Conservation (phyloP, 805 yeast genomes). For the Ogataea pilisensis region DNA sequence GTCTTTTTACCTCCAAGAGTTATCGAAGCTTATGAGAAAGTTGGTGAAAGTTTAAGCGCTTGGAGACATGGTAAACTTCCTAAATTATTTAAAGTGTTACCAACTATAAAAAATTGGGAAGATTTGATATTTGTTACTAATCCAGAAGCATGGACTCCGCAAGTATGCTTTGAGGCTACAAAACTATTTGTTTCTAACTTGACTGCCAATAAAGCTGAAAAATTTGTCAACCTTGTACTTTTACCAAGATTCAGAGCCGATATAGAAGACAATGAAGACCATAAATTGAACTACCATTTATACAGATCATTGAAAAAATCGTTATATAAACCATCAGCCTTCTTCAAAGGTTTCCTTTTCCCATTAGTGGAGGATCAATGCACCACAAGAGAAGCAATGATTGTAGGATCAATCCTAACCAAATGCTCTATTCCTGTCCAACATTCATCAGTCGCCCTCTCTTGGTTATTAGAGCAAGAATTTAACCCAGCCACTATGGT, state of each 20-base stretch:
- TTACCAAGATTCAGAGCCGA: conserved; percentile 68
- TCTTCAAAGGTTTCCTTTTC: conserved; percentile 91
- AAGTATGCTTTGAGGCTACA: conserved; percentile 92
- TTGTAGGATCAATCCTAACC: conserved; percentile 85
- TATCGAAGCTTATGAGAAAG: conserved; percentile 88
- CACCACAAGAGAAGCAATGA: conserved; percentile 88
- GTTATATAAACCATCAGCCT: conserved; percentile 94
- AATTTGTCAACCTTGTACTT: conserved; percentile 64
- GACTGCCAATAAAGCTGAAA: conserved; percentile 83
- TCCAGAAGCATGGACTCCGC: conserved; percentile 93
- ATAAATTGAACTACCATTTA: conserved; percentile 83
- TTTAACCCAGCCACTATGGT: conserved; percentile 87
- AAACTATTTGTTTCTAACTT: conserved; percentile 88
- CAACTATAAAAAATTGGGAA: conserved; percentile 91
- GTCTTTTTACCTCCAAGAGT: conserved; percentile 94
- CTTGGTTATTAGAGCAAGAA: conserved; percentile 76
- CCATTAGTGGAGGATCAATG: conserved; percentile 89
- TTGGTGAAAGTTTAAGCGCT: conserved; percentile 79
- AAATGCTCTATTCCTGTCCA: conserved; percentile 90
- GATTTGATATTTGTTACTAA: conserved; percentile 89
- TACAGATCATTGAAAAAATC: conserved; percentile 91
- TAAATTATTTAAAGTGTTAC: conserved; percentile 92
- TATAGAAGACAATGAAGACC: conserved; percentile 70
- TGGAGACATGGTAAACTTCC: conserved; percentile 97
- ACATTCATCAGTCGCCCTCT: conserved; percentile 93